Conservation (phyloP, 352 stramenopile species). For the Aphanomyces astaci region DNA sequence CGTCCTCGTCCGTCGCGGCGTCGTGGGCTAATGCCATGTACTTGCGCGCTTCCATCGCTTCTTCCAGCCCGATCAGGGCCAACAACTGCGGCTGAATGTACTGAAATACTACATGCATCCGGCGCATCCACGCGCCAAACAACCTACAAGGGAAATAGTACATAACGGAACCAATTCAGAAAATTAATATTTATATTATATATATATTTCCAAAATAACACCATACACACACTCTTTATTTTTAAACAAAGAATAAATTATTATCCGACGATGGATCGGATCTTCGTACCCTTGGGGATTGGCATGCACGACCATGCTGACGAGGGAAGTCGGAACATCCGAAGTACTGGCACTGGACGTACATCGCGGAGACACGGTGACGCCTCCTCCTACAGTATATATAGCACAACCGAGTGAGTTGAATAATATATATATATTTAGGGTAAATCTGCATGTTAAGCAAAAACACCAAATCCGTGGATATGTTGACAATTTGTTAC, state of each 20-base stretch:
- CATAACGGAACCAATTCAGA: too few relatives aligned
- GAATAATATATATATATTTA: too few relatives aligned
- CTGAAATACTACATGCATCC: constrained; percentile 44
- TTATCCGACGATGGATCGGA: too few relatives aligned
- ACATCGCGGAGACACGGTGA: constrained; percentile 15
- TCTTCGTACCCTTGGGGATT: constrained; percentile 42
- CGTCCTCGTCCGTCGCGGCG: constrained; percentile 29
- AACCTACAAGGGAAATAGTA: not conserved
- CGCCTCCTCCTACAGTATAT: not conserved
- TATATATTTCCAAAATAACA: too few relatives aligned
- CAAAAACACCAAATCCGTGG: too few relatives aligned
- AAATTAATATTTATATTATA: too few relatives aligned
- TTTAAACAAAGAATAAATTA: too few relatives aligned
- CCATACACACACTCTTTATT: too few relatives aligned
- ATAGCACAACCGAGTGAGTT: too few relatives aligned
- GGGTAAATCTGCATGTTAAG: too few relatives aligned
- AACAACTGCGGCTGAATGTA: constrained; percentile 57
- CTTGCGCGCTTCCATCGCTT: constrained; percentile 69
- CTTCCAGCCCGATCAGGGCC: constrained; percentile 44
- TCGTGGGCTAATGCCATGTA: constrained; percentile 55
- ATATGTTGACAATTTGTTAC: too few relatives aligned
- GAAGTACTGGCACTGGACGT: not conserved
- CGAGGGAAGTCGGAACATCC: constrained; percentile 54
- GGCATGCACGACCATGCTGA: constrained; percentile 63
- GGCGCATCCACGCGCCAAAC: constrained; percentile 34